Conservation (phyloP, 495 filamentous ascomycete species). For the Elaphomyces granulatus region DNA sequence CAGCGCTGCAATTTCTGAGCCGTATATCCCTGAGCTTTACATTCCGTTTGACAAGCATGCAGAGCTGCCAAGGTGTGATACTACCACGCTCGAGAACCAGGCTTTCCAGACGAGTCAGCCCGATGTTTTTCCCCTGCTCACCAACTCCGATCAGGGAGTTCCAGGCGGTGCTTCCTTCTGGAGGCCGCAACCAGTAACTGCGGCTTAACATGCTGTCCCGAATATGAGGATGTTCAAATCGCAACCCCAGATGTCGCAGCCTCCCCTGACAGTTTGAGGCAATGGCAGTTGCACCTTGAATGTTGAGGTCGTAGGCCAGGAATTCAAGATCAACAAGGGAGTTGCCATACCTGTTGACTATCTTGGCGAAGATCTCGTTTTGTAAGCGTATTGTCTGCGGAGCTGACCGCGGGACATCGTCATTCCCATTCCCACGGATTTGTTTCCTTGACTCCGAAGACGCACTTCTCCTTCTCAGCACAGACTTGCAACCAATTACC, state of each 20-base stretch:
- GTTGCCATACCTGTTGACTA: slow-evolving; percentile 13
- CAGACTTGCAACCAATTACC: not conserved
- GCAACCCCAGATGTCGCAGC: slow-evolving; percentile 20
- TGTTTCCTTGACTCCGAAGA: not conserved
- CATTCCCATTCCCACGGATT: not conserved
- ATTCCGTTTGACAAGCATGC: slow-evolving; percentile 20
- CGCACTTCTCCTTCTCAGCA: not conserved
- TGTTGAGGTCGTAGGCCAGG: slow-evolving; percentile 19
- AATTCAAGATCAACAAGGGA: slow-evolving; percentile 18
- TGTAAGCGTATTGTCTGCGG: slow-evolving; percentile 13
- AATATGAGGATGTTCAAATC: slow-evolving; percentile 26
- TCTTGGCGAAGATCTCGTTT: slow-evolving; percentile 13
- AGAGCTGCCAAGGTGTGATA: slow-evolving; percentile 24
- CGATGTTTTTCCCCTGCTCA: slow-evolving; percentile 5
- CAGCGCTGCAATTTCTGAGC: slow-evolving; percentile 19
- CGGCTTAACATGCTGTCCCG: slow-evolving; percentile 15
- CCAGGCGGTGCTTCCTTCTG: slow-evolving; percentile 21
- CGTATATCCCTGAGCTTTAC: slow-evolving; percentile 15
- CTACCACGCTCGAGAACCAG: slow-evolving; percentile 21
- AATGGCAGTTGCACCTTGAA: slow-evolving; percentile 12
- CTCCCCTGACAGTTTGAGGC: slow-evolving; percentile 11
- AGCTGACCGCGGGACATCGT: not conserved
- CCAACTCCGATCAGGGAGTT: slow-evolving; percentile 19
- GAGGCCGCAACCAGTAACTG: slow-evolving; percentile 14
- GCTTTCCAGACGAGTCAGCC: slow-evolving; percentile 13